phyloP scores from a whole-genome alignment of 495 filamentous ascomycete species.

The Immersiella caudata region DNA sequence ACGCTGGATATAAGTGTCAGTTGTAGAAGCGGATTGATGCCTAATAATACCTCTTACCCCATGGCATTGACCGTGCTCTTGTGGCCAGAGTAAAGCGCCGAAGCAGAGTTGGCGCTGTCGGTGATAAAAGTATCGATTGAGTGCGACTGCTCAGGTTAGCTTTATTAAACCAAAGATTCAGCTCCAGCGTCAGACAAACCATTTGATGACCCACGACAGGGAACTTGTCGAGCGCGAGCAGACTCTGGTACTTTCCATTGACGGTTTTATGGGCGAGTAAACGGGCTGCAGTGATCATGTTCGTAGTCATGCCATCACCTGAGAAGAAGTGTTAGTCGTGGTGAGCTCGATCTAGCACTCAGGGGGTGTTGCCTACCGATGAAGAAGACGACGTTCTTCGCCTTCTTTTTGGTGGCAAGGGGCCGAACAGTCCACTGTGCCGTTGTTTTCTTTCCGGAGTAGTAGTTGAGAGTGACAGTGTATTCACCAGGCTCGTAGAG shows the following conservation, averaged over 20 bases:
- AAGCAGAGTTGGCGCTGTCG: slow-evolving; percentile 75
- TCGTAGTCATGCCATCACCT: slow-evolving; percentile 76
- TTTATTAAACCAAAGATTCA: neutral
- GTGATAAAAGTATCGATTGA: slow-evolving; percentile 77
- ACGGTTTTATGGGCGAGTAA: slow-evolving; percentile 72
- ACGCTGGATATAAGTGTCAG: slow-evolving; percentile 43
- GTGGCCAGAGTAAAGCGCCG: slow-evolving; percentile 72
- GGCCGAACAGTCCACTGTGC: slow-evolving; percentile 74
- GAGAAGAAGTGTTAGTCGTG: neutral
- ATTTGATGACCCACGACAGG: slow-evolving; percentile 72
- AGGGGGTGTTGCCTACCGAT: slow-evolving; percentile 50
- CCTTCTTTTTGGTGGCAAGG: slow-evolving; percentile 61
- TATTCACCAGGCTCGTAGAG: slow-evolving; percentile 73
- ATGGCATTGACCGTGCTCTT: slow-evolving; percentile 75
- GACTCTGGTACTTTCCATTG: slow-evolving; percentile 73
- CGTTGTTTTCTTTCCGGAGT: slow-evolving; percentile 62
- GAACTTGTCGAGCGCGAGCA: slow-evolving; percentile 70
- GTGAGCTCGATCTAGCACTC: neutral
- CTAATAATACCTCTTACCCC: slow-evolving; percentile 40
- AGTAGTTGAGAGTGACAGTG: slow-evolving; percentile 69
- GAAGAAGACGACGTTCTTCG: slow-evolving; percentile 79
- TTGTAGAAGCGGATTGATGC: no score
- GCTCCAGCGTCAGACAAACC: slow-evolving; percentile 27
- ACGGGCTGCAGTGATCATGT: slow-evolving; percentile 73
- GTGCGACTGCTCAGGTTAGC: slow-evolving; percentile 48